Evolutionary conservation across 345 rosid genomes (phyloP).

Genomic region (Aethionema arabicum): DNA sequence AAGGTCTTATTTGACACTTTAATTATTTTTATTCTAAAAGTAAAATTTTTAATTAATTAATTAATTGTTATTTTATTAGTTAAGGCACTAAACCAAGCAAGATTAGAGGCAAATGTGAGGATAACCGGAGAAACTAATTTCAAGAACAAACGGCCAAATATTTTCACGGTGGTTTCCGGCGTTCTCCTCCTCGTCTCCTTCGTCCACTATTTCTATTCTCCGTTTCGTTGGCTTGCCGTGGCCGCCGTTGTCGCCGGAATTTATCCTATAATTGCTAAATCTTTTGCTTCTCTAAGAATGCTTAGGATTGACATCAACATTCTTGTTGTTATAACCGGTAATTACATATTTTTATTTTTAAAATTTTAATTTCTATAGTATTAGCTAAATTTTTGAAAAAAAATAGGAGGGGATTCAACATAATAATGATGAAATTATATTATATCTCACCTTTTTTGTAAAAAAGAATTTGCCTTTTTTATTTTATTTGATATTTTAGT

Average conservation of each 20-base stretch:
- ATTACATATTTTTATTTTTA: background rate
- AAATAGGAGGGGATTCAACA: background rate
- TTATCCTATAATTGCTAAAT: constrained; percentile 55
- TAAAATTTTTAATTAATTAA: too few species aligned
- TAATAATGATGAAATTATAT: too few species aligned
- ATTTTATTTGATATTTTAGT: too few species aligned
- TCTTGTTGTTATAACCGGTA: constrained; percentile 80
- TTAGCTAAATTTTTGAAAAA: background rate
- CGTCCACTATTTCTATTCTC: constrained; percentile 57
- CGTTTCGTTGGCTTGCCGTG: constrained; percentile 69
- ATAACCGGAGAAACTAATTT: constrained; percentile 50
- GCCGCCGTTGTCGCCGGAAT: constrained; percentile 69
- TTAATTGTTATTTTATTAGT: constrained; percentile 39
- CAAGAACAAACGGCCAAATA: constrained; percentile 86
- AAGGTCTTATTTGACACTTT: too few species aligned
- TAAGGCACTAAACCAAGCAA: constrained; percentile 75
- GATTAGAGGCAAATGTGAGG: constrained; percentile 78
- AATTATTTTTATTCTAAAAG: too few species aligned
- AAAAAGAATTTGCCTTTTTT: too few species aligned
- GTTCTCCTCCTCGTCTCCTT: constrained; percentile 51
- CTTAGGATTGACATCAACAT: constrained; percentile 63
- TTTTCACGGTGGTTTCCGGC: constrained; percentile 63
- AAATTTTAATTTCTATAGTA: background rate
- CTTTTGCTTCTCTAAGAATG: constrained; percentile 45
- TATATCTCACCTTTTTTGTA: too few species aligned